A percentile compares a stretch with the other conserved stretches of the same genome.
These are phyloP conservation scores for Ustilago crameri DNA, from an alignment of 1,284 basidiomycete genomes.

Conservation along the genomic window DNA sequence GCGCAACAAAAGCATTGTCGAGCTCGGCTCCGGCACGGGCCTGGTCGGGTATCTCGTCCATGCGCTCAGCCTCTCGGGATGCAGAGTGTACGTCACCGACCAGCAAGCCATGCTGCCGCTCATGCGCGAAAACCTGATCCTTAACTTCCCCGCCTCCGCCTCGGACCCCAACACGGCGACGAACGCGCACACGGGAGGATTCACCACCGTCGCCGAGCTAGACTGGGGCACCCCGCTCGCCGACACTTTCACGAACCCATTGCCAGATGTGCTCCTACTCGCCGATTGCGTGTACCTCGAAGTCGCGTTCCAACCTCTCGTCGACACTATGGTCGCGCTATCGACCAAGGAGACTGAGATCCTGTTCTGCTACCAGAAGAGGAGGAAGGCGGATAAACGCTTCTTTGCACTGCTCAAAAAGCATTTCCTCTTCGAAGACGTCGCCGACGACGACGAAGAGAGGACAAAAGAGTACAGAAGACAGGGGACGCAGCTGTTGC, in stretches of 20 bases:
- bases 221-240: conserved; percentile 60
- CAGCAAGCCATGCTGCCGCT: conserved; percentile 73
- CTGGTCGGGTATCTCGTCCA: conserved; percentile 86
- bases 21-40: conserved; percentile 87
- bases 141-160: conserved; percentile 37
- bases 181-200: not conserved
- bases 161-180: not conserved
- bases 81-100: conserved; percentile 80
- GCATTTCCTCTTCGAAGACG: conserved; percentile 81
- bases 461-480: conserved; percentile 49
- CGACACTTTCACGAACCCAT: conserved; percentile 64
- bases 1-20: conserved; percentile 72
- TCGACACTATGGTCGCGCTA: conserved; percentile 80
- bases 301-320: conserved; percentile 83
- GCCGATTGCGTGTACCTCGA: conserved; percentile 93
- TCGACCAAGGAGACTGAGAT: conserved; percentile 70
- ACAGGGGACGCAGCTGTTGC: conserved; percentile 58
- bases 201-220: conserved; percentile 12
- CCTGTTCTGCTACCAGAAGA: conserved; percentile 92
- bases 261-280: conserved; percentile 72
- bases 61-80: conserved; percentile 72
- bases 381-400: conserved; percentile 90
- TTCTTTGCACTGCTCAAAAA: conserved; percentile 87
- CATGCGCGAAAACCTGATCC: conserved; percentile 55
- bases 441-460: conserved; percentile 66